Evolutionary conservation across 192 early-diverging fungal genomes (phyloP), one percentile per base, ranked within the genome.

Genomic region (Borealophlyctis nickersoniae): DNA sequence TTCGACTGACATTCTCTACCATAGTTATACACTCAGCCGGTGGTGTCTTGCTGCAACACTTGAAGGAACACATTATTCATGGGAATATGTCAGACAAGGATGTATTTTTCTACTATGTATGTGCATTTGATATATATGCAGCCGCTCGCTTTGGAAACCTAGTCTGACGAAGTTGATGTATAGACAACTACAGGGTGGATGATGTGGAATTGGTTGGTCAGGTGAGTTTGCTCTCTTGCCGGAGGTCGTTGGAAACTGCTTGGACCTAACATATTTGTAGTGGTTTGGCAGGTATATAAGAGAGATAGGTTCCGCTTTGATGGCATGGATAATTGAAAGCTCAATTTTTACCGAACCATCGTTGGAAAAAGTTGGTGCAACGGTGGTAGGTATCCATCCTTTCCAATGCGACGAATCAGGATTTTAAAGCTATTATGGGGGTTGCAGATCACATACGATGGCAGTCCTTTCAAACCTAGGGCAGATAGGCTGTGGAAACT

Each of bases 131-230:
- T 19, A 30, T 13, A 11, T 5, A 45, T 19, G 4, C 3, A 45
- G 4, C 11, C 45, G 45, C 11, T 14, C 45, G 11, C n/a, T 11
- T 14, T 14, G 11, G n/a, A 48, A 48, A n/a, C n/a, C 11, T 14
- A 19, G 16, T 34, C 35, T 7, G 27, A 9, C 27, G 13, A 27
- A 0, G 23, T n/a, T 49, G 49, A 1, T 23, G 26, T 13, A 24
- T 26, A 23, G 53, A 55, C 29, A 13, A 45, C 39, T 0, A 94
- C 90, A 2, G 92, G 91, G 2, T 94, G 92, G 91, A 98, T 98
- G 96, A 98, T 98, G 96, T 98, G 94, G 94, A 97, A 98, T 76
- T 98, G 96, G 96, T 84, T 96, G 28, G 82, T 94, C 1, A 77
- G 82, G 22, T 92, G 84, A 22, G 77, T 98, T n/a, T n/a, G n/a